Percentiles rank a stretch among this genome's conserved stretches.
phyloP scores from a whole-genome alignment of 2,329 filamentous ascomycete species.

The Boeremia lycopersici region DNA sequence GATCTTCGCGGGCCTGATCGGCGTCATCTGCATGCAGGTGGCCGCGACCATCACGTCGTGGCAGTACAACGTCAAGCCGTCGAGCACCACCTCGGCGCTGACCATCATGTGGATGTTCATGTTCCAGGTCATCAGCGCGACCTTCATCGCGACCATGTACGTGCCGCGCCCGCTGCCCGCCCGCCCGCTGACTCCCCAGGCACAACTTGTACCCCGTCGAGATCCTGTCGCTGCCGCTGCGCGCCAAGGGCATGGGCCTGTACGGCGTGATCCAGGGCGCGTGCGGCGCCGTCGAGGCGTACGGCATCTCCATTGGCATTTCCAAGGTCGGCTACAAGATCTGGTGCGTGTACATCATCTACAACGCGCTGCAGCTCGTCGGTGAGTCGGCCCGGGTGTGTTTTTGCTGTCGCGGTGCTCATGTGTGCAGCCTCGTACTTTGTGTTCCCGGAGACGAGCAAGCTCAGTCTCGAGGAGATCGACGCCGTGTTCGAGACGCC shows the following conservation, averaged over 20 bases:
- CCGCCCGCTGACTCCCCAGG: neutral
- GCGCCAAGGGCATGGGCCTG: slow-evolving; percentile 51
- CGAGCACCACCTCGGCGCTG: slow-evolving; percentile 47
- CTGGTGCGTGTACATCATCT: slow-evolving; percentile 58
- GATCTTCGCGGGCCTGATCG: slow-evolving; percentile 52
- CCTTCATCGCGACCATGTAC: slow-evolving; percentile 56
- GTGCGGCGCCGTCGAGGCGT: slow-evolving; percentile 52
- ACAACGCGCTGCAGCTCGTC: slow-evolving; percentile 56
- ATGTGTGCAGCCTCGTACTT: slow-evolving; percentile 50
- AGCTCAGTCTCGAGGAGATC: slow-evolving; percentile 61
- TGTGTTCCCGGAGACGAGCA: slow-evolving; percentile 60
- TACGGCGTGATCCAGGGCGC: slow-evolving; percentile 54
- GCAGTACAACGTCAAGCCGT: slow-evolving; percentile 46
- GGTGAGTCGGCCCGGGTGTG: slow-evolving; percentile 3
- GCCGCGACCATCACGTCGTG: slow-evolving; percentile 57
- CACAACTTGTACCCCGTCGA: slow-evolving; percentile 57
- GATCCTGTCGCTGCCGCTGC: slow-evolving; percentile 52
- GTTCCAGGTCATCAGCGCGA: slow-evolving; percentile 56
- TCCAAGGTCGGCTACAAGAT: slow-evolving; percentile 57
- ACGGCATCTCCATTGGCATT: slow-evolving; percentile 57
- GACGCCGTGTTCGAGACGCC: slow-evolving; percentile 62
- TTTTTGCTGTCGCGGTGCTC: neutral
- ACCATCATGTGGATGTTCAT: slow-evolving; percentile 57
- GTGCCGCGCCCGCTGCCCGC: too few relatives aligned
- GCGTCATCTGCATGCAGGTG: slow-evolving; percentile 54